Base-by-base conservation (phyloP, 257 asterid species). In the Capsicum rhomboideum region DNA sequence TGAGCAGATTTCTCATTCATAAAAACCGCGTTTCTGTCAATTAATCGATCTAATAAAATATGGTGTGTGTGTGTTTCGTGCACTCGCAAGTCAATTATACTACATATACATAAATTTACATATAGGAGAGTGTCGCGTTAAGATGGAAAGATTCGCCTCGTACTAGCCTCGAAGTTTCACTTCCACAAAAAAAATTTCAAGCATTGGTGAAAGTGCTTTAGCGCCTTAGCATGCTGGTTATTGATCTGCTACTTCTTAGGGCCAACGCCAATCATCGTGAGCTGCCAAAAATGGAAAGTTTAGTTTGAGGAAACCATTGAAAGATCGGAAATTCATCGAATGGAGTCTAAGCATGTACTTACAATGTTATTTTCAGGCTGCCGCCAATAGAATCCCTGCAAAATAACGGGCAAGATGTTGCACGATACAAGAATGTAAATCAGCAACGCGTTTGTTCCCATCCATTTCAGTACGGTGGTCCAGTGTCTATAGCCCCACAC, bases 311-410 rank as follows among this genome's bases (percentile, higher is more conserved):
- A 23, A 59, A 14, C 56, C 37, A 81, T 6, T 44, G 63, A 66
- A 44, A n/a, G 59, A 64, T n/a, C 21, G 1, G 21, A 31, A 54
- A 79, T 37, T 54, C 54, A 20, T 40, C 56, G n/a, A 23, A 42
- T 81, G 75, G 52, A 68, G 42, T 67, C 61, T 23, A 74, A 49
- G 8, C 7, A 37, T 5, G 66, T 82, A 80, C 93, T 87, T 28
- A 92, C 93, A 84, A 90, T 85, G 86, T 91, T 92, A 86, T 92
- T 91, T 52, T 58, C 56, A 40, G 93, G 94, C 28, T 72, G 82
- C 31, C 82, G 82, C 96, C 96, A 92, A 64, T 92, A 92, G 82
- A 92, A 85, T 34, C 96, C 96, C 68, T 92, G 94, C 63, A 91
- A 86, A 59, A 91, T 21, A 26, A 92, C 85, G 0, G 96, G 96